A percentile compares a stretch with the other conserved stretches of the same genome.
phyloP scores from a whole-genome alignment of 2,329 filamentous ascomycete species.

The Trichoderma arundinaceum region DNA sequence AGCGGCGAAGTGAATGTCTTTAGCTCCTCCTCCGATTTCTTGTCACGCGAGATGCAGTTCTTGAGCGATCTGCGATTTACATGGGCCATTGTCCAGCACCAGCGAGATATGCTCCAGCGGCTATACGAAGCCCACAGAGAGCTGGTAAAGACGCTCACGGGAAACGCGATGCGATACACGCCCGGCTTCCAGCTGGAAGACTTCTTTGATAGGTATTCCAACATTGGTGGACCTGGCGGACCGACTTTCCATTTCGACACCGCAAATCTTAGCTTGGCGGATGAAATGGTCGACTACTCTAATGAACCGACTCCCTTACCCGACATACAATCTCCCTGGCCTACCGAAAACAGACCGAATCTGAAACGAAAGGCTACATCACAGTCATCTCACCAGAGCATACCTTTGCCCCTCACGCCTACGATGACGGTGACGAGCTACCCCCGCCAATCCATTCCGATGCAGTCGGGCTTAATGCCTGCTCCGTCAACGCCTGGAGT shows the following conservation, averaged over 20 bases:
- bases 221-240: conserved; percentile 62
- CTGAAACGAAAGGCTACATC: conserved; percentile 58
- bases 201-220: conserved; percentile 81
- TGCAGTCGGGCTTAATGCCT: conserved; percentile 42
- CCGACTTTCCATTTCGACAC: conserved; percentile 71
- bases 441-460: conserved; percentile 48
- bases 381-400: conserved; percentile 44
- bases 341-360: conserved; percentile 44
- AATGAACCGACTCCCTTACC: conserved; percentile 60
- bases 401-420: conserved; percentile 38
- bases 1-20: conserved; percentile 66
- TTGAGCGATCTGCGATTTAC: conserved; percentile 74
- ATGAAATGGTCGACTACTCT: conserved; percentile 66
- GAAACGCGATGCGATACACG: conserved; percentile 70
- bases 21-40: conserved; percentile 67
- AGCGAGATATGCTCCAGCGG: conserved; percentile 76
- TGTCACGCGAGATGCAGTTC: conserved; percentile 80
- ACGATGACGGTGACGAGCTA: conserved; percentile 43
- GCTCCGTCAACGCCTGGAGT: conserved; percentile 48
- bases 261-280: conserved; percentile 73
- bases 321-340: conserved; percentile 54
- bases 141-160: conserved; percentile 73
- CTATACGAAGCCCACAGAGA: conserved; percentile 81
- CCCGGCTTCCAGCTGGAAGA: conserved; percentile 85
- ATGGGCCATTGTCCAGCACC: conserved; percentile 81